Evolutionary conservation across 306 rosid species (phyloP).

Genomic region (Cicer chorassanicum): DNA sequence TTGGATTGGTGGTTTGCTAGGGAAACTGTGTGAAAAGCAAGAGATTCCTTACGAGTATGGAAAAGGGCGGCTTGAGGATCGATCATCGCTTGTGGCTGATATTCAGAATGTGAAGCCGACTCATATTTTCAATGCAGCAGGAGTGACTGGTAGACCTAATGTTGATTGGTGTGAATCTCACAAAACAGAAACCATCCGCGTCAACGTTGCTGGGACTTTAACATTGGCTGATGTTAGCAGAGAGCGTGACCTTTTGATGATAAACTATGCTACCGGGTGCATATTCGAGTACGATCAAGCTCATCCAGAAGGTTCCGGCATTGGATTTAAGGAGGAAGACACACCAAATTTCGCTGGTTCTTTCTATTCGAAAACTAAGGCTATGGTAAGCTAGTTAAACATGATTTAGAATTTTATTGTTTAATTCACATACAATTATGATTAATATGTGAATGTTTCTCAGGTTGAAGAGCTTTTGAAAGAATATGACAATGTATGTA

Average conservation of each 20-base stretch:
- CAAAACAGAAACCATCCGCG: slow-evolving; percentile 72
- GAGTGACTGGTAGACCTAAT: slow-evolving; percentile 89
- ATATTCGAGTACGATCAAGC: slow-evolving; percentile 82
- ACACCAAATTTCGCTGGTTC: slow-evolving; percentile 81
- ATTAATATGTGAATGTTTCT: slow-evolving; percentile 15
- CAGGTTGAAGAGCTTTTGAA: slow-evolving; percentile 90
- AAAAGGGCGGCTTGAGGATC: slow-evolving; percentile 83
- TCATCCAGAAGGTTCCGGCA: slow-evolving; percentile 89
- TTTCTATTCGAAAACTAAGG: slow-evolving; percentile 90
- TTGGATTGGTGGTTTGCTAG: slow-evolving; percentile 86
- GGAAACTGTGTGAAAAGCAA: slow-evolving; percentile 80
- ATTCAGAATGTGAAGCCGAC: slow-evolving; percentile 75
- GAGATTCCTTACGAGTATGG: slow-evolving; percentile 82
- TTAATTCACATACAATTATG: slow-evolving; percentile 31
- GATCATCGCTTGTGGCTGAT: slow-evolving; percentile 72
- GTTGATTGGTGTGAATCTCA: slow-evolving; percentile 93
- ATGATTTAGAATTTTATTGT: slow-evolving; percentile 24
- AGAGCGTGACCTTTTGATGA: slow-evolving; percentile 77
- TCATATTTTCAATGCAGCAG: slow-evolving; percentile 86
- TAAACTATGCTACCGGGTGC: slow-evolving; percentile 87
- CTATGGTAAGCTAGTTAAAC: slow-evolving; percentile 64
- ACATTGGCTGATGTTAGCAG: slow-evolving; percentile 87
- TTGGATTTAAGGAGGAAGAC: slow-evolving; percentile 89
- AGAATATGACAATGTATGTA: slow-evolving; percentile 89
- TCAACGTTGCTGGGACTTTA: slow-evolving; percentile 83